Base-by-base conservation (phyloP, 2,329 filamentous ascomycete species). In the Truncatella angustata region DNA sequence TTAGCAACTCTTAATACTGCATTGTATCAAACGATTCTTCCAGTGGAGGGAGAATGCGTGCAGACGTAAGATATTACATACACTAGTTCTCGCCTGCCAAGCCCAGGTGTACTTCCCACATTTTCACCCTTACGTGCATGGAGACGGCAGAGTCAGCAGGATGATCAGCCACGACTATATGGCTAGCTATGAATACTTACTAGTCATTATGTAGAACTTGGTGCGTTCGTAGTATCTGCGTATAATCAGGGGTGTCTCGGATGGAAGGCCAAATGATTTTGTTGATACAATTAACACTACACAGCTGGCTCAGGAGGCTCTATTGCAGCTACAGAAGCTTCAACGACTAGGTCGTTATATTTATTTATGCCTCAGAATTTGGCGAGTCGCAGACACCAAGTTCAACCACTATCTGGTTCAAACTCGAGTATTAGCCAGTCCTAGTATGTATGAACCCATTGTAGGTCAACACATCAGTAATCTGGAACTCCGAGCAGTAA, bases 141-240 rank as follows among this genome's bases (percentile, higher is more conserved):
- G 46, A 7, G 39, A 49, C 16, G 46, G 46, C 12, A 30, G 46
- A 1, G 30, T 49, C 6, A 36, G 30, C 21, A 40, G 46, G 28
- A 49, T 49, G 46, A 18, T 49, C n/a, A 39, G 28, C 16, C 46
- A 49, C 14, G 46, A 49, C 32, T 49, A 49, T 20, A 37, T 49
- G 46, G 16, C 23, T 23, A 20, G 46, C 14, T 32, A 49, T 34
- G 46, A 23, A 16, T 49, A 49, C 23, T 23, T 49, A 4, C 46
- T 32, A 26, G 28, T 23, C 10, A 21, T 49, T 32, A 49, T 49
- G 20, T 18, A 23, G 32, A 16, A 49, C 21, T 18, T 49, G 4
- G 20, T 7, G 1, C 46, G 46, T 12, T 2, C 21, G 2, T 30
- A 49, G 7, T 26, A 24, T 49, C 16, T 49, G 6, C 21, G 21